Conservation (phyloP, 495 filamentous ascomycete genomes). For the Penicillium canescens region DNA sequence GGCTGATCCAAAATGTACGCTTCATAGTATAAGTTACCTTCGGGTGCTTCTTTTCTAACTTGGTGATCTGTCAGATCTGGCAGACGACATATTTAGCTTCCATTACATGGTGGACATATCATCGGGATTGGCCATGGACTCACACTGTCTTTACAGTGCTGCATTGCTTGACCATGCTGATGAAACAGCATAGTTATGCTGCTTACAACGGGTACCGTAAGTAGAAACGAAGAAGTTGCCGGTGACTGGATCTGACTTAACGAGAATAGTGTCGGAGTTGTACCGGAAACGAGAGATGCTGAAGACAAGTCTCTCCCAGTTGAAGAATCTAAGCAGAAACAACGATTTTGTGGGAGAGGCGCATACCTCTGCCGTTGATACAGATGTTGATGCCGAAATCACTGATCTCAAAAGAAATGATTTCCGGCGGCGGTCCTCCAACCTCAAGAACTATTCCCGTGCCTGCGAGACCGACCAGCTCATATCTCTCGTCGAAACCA, state of each 20-base stretch:
- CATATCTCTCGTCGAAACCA: constrained; percentile 52
- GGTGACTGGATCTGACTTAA: background rate
- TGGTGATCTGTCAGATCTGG: constrained; percentile 47
- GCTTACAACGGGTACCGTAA: constrained; percentile 71
- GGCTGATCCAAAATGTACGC: constrained; percentile 66
- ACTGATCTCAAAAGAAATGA: constrained; percentile 3
- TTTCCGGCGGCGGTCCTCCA: background rate
- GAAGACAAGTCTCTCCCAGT: constrained; percentile 41
- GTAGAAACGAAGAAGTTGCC: constrained; percentile 9
- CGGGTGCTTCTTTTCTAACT: background rate
- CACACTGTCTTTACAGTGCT: constrained; percentile 71
- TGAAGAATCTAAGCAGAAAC: constrained; percentile 27
- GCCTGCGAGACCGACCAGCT: constrained; percentile 40
- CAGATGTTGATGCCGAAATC: constrained; percentile 3
- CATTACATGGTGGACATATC: constrained; percentile 59
- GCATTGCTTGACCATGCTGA: constrained; percentile 68
- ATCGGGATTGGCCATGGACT: constrained; percentile 76
- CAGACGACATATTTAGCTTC: constrained; percentile 59
- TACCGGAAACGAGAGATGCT: constrained; percentile 49
- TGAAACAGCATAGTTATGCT: constrained; percentile 78
- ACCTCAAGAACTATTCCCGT: constrained; percentile 5
- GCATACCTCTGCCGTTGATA: background rate
- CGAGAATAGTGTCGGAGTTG: constrained; percentile 51
- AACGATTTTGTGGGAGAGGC: background rate
- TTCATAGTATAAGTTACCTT: background rate